phyloP scores from a whole-genome alignment of 2,329 filamentous ascomycete genomes.

The Teratosphaeria epicoccoides region DNA sequence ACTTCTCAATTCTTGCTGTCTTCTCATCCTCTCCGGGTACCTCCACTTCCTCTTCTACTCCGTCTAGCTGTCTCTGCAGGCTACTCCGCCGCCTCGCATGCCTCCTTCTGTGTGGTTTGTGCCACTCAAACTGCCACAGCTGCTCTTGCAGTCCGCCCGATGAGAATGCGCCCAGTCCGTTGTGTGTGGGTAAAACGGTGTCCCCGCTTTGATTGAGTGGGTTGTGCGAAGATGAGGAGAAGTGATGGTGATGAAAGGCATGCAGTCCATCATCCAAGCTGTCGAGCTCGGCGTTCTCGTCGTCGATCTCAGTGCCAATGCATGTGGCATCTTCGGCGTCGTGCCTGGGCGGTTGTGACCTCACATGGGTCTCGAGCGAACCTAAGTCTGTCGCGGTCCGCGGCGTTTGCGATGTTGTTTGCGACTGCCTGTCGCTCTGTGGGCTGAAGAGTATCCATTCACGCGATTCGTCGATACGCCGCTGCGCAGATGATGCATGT shows the following conservation, averaged over 20 bases:
- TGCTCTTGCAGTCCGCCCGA: slow-evolving; percentile 59
- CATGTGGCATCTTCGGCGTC: slow-evolving; percentile 32
- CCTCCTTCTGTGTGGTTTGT: slow-evolving; percentile 59
- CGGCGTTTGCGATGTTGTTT: slow-evolving; percentile 57
- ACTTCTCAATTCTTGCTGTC: slow-evolving; percentile 75
- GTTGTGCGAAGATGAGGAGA: slow-evolving; percentile 34
- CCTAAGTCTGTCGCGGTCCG: slow-evolving; percentile 68
- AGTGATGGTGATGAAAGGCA: slow-evolving; percentile 65
- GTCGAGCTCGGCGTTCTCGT: slow-evolving; percentile 70
- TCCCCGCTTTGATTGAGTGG: slow-evolving; percentile 46
- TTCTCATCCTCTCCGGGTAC: slow-evolving; percentile 58
- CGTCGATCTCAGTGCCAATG: slow-evolving; percentile 31
- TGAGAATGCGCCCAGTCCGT: slow-evolving; percentile 79
- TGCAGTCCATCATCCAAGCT: slow-evolving; percentile 86
- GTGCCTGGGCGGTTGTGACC: slow-evolving; percentile 42
- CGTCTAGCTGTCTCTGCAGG: slow-evolving; percentile 47
- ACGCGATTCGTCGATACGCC: slow-evolving; percentile 58
- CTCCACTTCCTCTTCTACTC: slow-evolving; percentile 40
- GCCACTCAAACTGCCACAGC: slow-evolving; percentile 78
- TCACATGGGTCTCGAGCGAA: slow-evolving; percentile 59
- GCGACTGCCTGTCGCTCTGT: slow-evolving; percentile 49
- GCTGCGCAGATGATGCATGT: slow-evolving; percentile 29
- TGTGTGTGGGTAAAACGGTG: slow-evolving; percentile 77
- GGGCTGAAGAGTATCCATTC: slow-evolving; percentile 91
- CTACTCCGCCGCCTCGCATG: slow-evolving; percentile 44